These are phyloP conservation scores for Fonsecaea pedrosoi DNA, from an alignment of 2,329 filamentous ascomycete genomes.

Conservation along the genomic window DNA sequence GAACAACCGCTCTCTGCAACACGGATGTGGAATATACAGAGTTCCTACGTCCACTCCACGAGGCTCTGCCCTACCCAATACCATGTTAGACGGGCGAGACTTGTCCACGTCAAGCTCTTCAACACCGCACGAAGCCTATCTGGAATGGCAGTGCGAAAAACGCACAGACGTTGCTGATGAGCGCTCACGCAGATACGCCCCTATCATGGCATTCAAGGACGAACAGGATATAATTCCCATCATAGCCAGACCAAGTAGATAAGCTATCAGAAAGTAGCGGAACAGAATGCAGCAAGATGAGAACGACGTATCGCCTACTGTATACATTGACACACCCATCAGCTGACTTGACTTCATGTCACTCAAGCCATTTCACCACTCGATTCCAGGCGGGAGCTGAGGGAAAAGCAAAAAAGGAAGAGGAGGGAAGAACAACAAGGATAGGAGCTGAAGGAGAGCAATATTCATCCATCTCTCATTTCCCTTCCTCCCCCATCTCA, in stretches of 20 bases:
- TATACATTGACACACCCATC: not conserved
- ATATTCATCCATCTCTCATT: not conserved
- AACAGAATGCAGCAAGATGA: not conserved
- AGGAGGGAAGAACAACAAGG: not conserved
- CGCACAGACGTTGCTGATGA: not conserved
- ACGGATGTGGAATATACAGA: too few relatives aligned
- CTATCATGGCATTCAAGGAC: not conserved
- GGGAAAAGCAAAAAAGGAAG: not conserved
- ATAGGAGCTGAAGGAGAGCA: not conserved
- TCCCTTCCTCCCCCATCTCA: constrained; percentile 28
- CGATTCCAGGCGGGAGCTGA: not conserved
- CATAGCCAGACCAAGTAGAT: not conserved
- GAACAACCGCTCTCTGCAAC: too few relatives aligned
- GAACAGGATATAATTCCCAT: not conserved
- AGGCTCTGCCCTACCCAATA: not conserved
- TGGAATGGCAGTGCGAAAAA: not conserved
- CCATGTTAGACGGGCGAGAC: not conserved
- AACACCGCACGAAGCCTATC: not conserved
- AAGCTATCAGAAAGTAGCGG: not conserved
- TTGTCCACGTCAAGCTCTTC: not conserved
- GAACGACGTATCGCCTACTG: not conserved
- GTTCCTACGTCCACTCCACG: not conserved
- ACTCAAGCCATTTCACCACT: not conserved
- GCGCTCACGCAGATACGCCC: too few relatives aligned
- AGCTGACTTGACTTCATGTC: not conserved